A percentile compares a stretch with the other conserved stretches of the same genome.
Conservation (phyloP, 192 early-diverging fungal species). For the Linnemannia zychae region DNA sequence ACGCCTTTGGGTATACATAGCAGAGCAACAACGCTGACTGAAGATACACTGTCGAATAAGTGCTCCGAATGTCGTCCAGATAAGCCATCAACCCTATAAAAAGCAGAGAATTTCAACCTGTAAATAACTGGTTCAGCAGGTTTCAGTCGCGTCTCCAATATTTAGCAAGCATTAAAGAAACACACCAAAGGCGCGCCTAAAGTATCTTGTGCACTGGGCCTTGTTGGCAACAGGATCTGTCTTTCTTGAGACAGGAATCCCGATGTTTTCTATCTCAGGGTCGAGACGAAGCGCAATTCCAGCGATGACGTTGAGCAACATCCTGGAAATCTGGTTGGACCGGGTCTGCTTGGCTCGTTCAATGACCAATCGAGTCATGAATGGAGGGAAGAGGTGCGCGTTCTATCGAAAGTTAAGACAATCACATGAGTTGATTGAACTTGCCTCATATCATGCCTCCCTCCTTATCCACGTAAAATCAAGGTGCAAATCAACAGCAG, state of each 20-base stretch:
- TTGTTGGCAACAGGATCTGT: slow-evolving; percentile 6
- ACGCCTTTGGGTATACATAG: slow-evolving; percentile 48
- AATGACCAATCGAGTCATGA: slow-evolving; percentile 42
- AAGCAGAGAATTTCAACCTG: not conserved
- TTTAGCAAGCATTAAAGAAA: not conserved
- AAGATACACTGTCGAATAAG: slow-evolving; percentile 36
- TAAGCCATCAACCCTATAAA: slow-evolving; percentile 34
- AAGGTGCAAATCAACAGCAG: too few relatives aligned
- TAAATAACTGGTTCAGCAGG: not conserved
- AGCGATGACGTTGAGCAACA: slow-evolving; percentile 42
- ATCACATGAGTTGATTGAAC: not conserved
- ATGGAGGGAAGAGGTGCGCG: slow-evolving; percentile 44
- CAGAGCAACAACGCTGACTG: slow-evolving; percentile 41
- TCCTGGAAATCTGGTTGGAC: slow-evolving; percentile 39
- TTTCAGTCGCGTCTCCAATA: not conserved
- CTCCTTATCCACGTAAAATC: not conserved
- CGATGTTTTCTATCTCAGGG: slow-evolving; percentile 37
- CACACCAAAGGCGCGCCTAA: slow-evolving; percentile 49
- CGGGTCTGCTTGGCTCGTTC: slow-evolving; percentile 43
- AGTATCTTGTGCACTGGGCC: slow-evolving; percentile 43
- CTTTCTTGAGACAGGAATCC: not conserved
- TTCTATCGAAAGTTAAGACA: slow-evolving; percentile 15
- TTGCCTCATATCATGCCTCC: not conserved
- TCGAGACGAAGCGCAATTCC: slow-evolving; percentile 49
- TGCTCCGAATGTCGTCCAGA: slow-evolving; percentile 46